Evolutionary conservation across 768 basidiomycete genomes (phyloP), one percentile per base, ranked within the genome.

Genomic region (Sarcodon aspratus): DNA sequence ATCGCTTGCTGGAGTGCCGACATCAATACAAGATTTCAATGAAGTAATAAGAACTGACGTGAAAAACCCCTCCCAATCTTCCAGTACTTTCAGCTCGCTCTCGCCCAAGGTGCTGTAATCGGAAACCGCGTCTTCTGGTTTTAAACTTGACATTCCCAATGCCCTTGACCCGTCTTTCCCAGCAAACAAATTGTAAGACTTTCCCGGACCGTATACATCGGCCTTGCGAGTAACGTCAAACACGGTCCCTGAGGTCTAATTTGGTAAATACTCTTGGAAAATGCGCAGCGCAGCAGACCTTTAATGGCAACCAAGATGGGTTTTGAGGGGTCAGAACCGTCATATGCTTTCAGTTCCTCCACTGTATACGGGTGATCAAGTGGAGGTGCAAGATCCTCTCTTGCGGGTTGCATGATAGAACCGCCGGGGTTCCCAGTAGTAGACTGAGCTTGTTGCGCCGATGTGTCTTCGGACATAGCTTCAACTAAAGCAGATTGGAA

Each of bases 261-360:
- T 44, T 40, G 35, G 11, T 17, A 13, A 31, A n/a, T 21, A 33
- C 6, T 17, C 47, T 36, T 13, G 33, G 6, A 48, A 15, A 21
- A 45, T 27, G 27, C 8, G 15, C 21, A 32, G 33, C 9, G 34
- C 38, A 54, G 56, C 60, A 38, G 50, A 82, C 89, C 90, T 73
- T 96, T 97, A 69, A 98, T 94, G 32, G 91, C 84, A 38, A 98
- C 85, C 56, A 85, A 92, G 52, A 98, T 88, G 0, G 90, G 88
- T 55, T 77, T 78, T 36, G 64, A 58, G 0, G 72, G 61, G 53
- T 81, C 76, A 0, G 70, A 67, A 13, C 94, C 94, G 63, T 93
- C 79, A 61, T 71, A 92, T 57, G 72, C 53, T 36, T 72, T 79
- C 51, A 98, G 72, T 54, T 86, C 65, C 52, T 75, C 74, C 12